phyloP scores from a whole-genome alignment of 257 asterid species.

The Ehretia macrophylla region DNA sequence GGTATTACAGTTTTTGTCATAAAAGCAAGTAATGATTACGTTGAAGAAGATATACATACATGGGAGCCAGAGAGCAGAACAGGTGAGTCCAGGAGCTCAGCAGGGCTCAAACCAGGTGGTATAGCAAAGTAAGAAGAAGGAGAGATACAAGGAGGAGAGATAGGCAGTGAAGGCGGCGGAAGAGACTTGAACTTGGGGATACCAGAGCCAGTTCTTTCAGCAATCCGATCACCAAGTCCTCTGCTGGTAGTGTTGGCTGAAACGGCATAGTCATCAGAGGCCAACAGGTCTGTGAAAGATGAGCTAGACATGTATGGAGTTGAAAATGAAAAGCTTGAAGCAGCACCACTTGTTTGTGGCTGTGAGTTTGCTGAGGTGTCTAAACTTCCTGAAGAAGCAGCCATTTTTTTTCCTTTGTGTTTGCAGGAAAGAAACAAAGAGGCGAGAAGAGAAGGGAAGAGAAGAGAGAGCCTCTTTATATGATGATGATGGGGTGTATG shows the following conservation, averaged over 20 bases:
- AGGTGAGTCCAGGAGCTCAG: conserved; percentile 81
- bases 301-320: conserved; percentile 31
- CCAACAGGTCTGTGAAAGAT: conserved; percentile 55
- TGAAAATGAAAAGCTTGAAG: conserved; percentile 22
- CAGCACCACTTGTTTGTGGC: background rate
- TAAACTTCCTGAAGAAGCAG: conserved; percentile 31
- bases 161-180: conserved; percentile 78
- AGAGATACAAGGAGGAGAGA: conserved; percentile 53
- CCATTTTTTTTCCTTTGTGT: conserved; percentile 15
- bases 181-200: conserved; percentile 74
- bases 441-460: background rate
- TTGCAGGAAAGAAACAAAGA: too few relatives aligned
- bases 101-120: conserved; percentile 79
- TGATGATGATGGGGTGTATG: background rate
- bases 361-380: conserved; percentile 4
- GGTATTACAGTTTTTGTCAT: too few relatives aligned
- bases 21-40: too few relatives aligned
- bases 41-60: conserved; percentile 33
- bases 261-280: conserved; percentile 39
- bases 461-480: background rate
- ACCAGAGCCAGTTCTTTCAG: conserved; percentile 61
- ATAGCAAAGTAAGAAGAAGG: conserved; percentile 81
- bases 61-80: conserved; percentile 53
- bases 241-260: background rate
- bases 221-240: conserved; percentile 51